Conservation (phyloP, 2,329 filamentous ascomycete species). For the Knufia petricola region DNA sequence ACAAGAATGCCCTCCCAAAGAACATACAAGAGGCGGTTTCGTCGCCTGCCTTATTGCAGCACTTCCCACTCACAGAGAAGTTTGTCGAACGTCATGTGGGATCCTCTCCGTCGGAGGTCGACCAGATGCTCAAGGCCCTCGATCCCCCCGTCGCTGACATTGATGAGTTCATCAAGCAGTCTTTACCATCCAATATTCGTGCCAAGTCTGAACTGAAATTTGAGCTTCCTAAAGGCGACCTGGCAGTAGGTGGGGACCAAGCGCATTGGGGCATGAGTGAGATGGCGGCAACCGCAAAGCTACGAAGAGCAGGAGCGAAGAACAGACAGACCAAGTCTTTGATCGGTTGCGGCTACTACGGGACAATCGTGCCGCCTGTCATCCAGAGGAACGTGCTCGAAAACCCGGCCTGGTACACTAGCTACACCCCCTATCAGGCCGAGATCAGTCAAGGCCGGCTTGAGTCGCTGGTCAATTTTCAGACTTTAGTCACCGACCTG, state of each 20-base stretch:
- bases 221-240: no score
- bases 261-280: constrained; percentile 8
- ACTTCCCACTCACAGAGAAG: no score
- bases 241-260: no score
- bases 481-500: constrained; percentile 82
- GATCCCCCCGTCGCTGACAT: constrained; percentile 63
- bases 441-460: constrained; percentile 93
- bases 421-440: constrained; percentile 93
- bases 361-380: constrained; percentile 74
- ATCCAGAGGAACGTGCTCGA: constrained; percentile 90
- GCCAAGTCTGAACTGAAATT: constrained; percentile 45
- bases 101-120: constrained; percentile 85
- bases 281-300: constrained; percentile 24
- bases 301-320: constrained; percentile 36
- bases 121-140: constrained; percentile 72
- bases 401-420: constrained; percentile 94
- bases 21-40: constrained; percentile 7
- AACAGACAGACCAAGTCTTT: constrained; percentile 59
- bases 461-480: constrained; percentile 89
- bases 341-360: constrained; percentile 82
- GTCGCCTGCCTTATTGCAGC: not conserved
- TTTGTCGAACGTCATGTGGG: constrained; percentile 68
- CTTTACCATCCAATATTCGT: constrained; percentile 71
- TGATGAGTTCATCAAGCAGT: constrained; percentile 75
- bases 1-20: constrained; percentile 1